Base-by-base conservation (phyloP, 2,329 filamentous ascomycete genomes). In the Ophiobolus disseminans region DNA sequence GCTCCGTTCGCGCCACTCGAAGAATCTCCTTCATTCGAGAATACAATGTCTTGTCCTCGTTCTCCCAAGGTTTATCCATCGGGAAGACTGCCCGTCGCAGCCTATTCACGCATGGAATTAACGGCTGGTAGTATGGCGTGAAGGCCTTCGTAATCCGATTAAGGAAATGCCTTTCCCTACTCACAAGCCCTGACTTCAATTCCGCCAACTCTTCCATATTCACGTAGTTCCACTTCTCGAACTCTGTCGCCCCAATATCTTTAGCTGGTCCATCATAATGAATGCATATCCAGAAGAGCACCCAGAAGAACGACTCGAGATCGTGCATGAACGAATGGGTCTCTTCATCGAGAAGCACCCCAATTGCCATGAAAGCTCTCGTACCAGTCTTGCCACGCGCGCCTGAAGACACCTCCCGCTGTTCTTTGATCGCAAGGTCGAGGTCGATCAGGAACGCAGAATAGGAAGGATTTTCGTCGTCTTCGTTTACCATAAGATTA, bases 221-320 rank as follows among this genome's bases (percentile, higher is more conserved):
- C 26, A 22, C 17, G 16, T 44, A 75, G 56, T 75, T 76, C 73
- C 72, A 77, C 8, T 55, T 45, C 2, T 75, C 65, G 48, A 70
- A 75, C 66, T 50, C 26, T 49, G 58, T 38, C 20, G 31, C 25
- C 44, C 45, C 30, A 32, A 30, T 37, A 17, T 41, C 63, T 47
- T 20, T 53, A 46, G 16, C 30, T 38, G 59, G 61, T 13, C 63
- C 68, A 14, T 73, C 46, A 47, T 71, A 77, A 77, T 77, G 23
- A 76, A 77, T 42, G 55, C 78, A 71, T 39, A 77, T 69, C 75
- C 69, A 79, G 50, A 79, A 75, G 0, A 78, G 43, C 1, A 79
- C 73, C 76, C 66, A 79, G 58, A 78, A 80, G 50, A 80, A 79
- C 3, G 74, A 80, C 59, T 80, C 75, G 13, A 78, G 69, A 53